Percentiles rank a stretch among this genome's conserved stretches.
Conservation (phyloP, 805 yeast genomes). For the Candida piceae region DNA sequence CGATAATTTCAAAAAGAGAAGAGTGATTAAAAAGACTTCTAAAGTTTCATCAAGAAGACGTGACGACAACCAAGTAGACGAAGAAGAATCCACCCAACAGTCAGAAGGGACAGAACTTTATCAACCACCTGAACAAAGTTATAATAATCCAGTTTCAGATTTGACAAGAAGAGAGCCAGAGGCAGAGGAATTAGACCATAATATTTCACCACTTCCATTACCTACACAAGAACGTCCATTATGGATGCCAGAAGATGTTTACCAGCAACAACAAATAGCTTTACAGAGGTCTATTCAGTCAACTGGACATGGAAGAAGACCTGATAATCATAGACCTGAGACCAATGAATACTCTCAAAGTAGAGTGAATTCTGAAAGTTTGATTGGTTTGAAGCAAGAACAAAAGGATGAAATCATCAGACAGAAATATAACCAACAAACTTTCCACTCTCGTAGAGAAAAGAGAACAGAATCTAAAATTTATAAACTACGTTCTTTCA, state of each 20-base stretch:
- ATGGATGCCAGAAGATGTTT: too few species aligned
- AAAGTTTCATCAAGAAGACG: slow-evolving; percentile 10
- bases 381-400: slow-evolving; percentile 32
- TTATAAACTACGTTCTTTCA: slow-evolving; percentile 79
- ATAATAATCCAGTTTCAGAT: slow-evolving; percentile 31
- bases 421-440: slow-evolving; percentile 80
- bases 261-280: too few species aligned
- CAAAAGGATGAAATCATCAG: slow-evolving; percentile 63
- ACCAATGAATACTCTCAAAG: too few species aligned
- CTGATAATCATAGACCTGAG: too few species aligned
- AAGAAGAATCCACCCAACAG: not conserved
- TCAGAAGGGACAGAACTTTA: not conserved
- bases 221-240: too few species aligned
- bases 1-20: slow-evolving; percentile 14
- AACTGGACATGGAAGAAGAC: too few species aligned
- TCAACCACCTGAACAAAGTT: slow-evolving; percentile 1
- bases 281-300: too few species aligned
- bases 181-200: too few species aligned
- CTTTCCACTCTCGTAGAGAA: slow-evolving; percentile 57
- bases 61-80: slow-evolving; percentile 2
- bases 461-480: slow-evolving; percentile 76
- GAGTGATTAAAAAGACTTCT: slow-evolving; percentile 16
- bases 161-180: slow-evolving; percentile 28
- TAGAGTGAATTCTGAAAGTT: slow-evolving; percentile 12
- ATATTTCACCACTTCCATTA: too few species aligned